Evolutionary conservation across 495 filamentous ascomycete species (phyloP).

Genomic region (Bacidia gigantensis): DNA sequence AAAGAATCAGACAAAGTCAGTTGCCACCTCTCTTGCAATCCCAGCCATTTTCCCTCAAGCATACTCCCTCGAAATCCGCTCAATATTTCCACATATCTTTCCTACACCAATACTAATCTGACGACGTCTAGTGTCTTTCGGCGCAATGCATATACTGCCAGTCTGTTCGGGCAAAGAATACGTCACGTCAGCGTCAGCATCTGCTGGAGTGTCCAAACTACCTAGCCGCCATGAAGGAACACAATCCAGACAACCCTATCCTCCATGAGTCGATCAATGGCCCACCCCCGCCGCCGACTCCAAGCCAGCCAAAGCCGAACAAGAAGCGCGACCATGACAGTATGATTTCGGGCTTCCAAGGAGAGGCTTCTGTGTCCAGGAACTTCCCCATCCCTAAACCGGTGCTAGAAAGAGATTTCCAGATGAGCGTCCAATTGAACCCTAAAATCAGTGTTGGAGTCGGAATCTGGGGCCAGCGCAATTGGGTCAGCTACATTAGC

Average conservation of each 20-base stretch:
- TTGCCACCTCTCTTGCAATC: not conserved
- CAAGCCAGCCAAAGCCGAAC: conserved; percentile 13
- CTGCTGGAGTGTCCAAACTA: conserved; percentile 42
- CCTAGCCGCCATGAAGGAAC: conserved; percentile 43
- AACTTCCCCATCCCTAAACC: conserved; percentile 42
- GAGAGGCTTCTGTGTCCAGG: conserved; percentile 20
- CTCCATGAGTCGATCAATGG: conserved; percentile 43
- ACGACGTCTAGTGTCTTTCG: conserved; percentile 35
- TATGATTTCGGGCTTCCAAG: conserved; percentile 19
- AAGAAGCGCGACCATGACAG: conserved; percentile 21
- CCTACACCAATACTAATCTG: conserved; percentile 28
- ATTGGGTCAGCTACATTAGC: conserved; percentile 43
- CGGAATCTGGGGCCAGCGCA: conserved; percentile 41
- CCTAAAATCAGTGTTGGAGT: conserved; percentile 39
- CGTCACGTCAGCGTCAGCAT: conserved; percentile 41
- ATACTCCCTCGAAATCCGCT: not conserved
- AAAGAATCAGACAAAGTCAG: conserved; percentile 48
- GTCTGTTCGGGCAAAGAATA: conserved; percentile 43
- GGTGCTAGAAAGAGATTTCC: conserved; percentile 44
- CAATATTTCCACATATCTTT: not conserved
- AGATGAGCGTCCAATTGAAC: conserved; percentile 48
- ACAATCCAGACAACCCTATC: conserved; percentile 43
- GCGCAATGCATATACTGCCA: conserved; percentile 47
- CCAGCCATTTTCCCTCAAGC: not conserved
- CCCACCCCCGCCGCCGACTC: conserved; percentile 27